Evolutionary conservation across 2,329 filamentous ascomycete genomes (phyloP).

Genomic region (Calycina herbarum): DNA sequence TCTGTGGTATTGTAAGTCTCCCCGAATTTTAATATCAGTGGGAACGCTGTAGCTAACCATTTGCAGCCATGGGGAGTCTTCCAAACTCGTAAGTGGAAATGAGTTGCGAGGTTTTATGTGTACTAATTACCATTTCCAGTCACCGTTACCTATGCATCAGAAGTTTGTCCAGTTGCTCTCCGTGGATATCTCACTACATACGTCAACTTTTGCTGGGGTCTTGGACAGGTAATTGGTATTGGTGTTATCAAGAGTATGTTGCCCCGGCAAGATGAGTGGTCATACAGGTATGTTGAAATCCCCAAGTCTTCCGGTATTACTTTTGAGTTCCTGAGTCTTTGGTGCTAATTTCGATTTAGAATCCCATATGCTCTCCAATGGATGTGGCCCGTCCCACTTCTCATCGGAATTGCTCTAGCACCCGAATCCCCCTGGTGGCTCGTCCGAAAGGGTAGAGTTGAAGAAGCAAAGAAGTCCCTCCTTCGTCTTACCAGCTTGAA

Average conservation of each 20-base stretch:
- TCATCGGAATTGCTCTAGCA: conserved; percentile 47
- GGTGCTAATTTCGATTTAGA: background rate
- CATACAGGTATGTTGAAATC: conserved; percentile 40
- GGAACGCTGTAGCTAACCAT: conserved; percentile 13
- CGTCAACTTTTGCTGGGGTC: conserved; percentile 56
- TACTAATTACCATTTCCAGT: conserved; percentile 23
- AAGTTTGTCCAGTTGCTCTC: conserved; percentile 57
- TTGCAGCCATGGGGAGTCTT: conserved; percentile 45
- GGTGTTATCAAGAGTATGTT: conserved; percentile 52
- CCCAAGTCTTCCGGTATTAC: background rate
- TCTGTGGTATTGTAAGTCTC: conserved; percentile 45
- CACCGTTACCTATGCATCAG: conserved; percentile 43
- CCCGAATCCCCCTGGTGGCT: conserved; percentile 54
- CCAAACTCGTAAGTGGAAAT: conserved; percentile 44
- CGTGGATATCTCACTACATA: conserved; percentile 57
- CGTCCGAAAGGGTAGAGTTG: conserved; percentile 45
- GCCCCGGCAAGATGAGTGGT: conserved; percentile 47
- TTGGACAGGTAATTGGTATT: conserved; percentile 52
- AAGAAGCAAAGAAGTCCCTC: conserved; percentile 46
- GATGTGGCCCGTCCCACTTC: conserved; percentile 53
- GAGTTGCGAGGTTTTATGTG: background rate
- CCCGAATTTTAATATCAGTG: background rate
- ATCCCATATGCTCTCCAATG: conserved; percentile 53
- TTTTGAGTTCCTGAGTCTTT: background rate
- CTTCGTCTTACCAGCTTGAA: conserved; percentile 38